Conservation (phyloP, 257 asterid genomes). For the Ilex asprella region DNA sequence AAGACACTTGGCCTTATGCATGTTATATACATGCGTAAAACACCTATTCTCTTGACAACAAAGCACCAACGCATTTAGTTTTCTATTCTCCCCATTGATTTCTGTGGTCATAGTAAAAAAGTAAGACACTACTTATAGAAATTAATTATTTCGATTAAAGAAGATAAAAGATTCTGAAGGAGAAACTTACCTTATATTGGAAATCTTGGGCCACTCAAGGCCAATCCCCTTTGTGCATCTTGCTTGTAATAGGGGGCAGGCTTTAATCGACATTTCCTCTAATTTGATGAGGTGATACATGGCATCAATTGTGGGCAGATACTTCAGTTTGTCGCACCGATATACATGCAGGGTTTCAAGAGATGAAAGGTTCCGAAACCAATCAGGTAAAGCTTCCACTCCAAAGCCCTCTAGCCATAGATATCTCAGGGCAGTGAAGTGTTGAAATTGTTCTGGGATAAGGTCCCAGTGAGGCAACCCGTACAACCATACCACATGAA, state of each 20-base stretch:
- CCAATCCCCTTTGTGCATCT: neutral
- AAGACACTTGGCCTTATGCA: no score
- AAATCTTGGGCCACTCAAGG: conserved; percentile 9
- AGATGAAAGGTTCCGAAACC: conserved; percentile 15
- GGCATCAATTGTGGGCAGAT: conserved; percentile 10
- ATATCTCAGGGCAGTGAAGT: neutral
- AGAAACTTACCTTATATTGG: neutral
- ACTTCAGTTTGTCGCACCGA: neutral
- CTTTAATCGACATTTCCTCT: neutral
- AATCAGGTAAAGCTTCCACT: conserved; percentile 20
- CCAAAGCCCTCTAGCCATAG: neutral
- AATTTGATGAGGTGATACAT: conserved; percentile 9
- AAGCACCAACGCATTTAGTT: no score
- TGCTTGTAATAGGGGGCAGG: conserved; percentile 4
- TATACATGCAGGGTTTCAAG: neutral
- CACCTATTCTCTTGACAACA: no score
- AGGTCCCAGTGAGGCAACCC: conserved; percentile 10
- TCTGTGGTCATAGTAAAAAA: no score
- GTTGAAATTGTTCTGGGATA: conserved; percentile 14
- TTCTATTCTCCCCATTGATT: no score
- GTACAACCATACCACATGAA: fast-evolving
- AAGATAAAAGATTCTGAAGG: no score
- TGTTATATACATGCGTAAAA: no score
- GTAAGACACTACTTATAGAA: no score
- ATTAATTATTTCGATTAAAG: no score